A percentile compares a stretch with the other conserved stretches of the same genome.
These are phyloP conservation scores for Cylindricascospora bacillispora DNA, from an alignment of 1,139 yeast species.

Conservation along the genomic window DNA sequence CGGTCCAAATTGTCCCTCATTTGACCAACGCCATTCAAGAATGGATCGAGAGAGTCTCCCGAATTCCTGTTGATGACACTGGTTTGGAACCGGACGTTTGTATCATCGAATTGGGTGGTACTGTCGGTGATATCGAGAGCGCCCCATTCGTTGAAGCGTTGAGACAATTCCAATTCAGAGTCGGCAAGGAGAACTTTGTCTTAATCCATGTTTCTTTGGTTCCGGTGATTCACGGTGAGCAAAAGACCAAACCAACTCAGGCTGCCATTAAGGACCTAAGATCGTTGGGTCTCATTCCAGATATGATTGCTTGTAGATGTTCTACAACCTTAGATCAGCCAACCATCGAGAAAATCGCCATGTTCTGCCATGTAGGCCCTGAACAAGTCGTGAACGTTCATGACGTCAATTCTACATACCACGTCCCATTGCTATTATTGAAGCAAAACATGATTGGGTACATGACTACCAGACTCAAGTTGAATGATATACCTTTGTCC, in stretches of 20 bases:
- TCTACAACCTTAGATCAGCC: constrained; percentile 66
- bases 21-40: constrained; percentile 95
- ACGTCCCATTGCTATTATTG: constrained; percentile 81
- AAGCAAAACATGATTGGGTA: constrained; percentile 78
- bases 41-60: constrained; percentile 92
- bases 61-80: constrained; percentile 83
- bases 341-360: constrained; percentile 87
- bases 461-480: constrained; percentile 53
- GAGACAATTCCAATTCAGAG: constrained; percentile 97
- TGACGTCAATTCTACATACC: constrained; percentile 94
- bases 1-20: constrained; percentile 99
- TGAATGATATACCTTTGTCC: constrained; percentile 40
- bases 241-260: constrained; percentile 97
- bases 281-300: constrained; percentile 88
- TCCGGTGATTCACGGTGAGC: constrained; percentile 97
- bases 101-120: constrained; percentile 95
- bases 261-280: constrained; percentile 97
- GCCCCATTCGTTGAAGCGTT: constrained; percentile 98
- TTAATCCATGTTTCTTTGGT: constrained; percentile 93
- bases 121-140: constrained; percentile 97
- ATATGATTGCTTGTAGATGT: constrained; percentile 97
- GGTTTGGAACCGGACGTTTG: constrained; percentile 87
- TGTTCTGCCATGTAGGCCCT: constrained; percentile 98
- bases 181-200: constrained; percentile 87
- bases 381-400: constrained; percentile 95